These are phyloP conservation scores for Lipomyces yarrowii DNA, from an alignment of 1,139 yeast genomes.

Conservation along the genomic window DNA sequence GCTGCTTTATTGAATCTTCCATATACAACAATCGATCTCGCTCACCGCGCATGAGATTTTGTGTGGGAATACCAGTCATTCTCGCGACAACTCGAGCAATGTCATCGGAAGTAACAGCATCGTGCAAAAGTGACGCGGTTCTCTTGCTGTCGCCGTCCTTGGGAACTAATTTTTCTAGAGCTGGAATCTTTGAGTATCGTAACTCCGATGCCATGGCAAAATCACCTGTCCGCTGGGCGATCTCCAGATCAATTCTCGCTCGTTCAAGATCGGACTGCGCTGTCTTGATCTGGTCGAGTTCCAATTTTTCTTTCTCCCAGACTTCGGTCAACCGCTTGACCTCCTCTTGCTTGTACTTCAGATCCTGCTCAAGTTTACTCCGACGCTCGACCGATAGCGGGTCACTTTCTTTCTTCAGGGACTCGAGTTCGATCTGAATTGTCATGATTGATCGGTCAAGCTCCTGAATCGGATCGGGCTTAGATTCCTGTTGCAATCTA, in stretches of 20 bases:
- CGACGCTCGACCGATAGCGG: slow-evolving; percentile 78
- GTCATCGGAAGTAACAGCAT: slow-evolving; percentile 91
- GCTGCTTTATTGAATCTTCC: slow-evolving; percentile 74
- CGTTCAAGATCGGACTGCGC: slow-evolving; percentile 83
- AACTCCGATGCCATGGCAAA: slow-evolving; percentile 87
- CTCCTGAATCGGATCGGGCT: slow-evolving; percentile 91
- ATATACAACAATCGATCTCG: slow-evolving; percentile 85
- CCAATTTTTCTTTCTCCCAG: slow-evolving; percentile 83
- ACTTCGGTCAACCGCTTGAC: slow-evolving; percentile 68
- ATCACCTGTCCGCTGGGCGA: slow-evolving; percentile 79
- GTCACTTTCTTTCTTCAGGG: slow-evolving; percentile 89
- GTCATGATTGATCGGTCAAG: slow-evolving; percentile 91
- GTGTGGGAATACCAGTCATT: slow-evolving; percentile 97
- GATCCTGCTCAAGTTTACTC: slow-evolving; percentile 62
- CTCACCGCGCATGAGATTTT: slow-evolving; percentile 88
- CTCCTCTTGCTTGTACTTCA: slow-evolving; percentile 64
- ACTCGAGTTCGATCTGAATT: slow-evolving; percentile 90
- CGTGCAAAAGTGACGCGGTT: slow-evolving; percentile 62
- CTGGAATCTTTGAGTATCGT: slow-evolving; percentile 85
- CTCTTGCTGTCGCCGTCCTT: slow-evolving; percentile 42
- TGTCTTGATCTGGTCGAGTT: slow-evolving; percentile 71
- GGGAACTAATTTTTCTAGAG: slow-evolving; percentile 61
- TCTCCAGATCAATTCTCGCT: slow-evolving; percentile 80
- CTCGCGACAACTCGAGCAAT: slow-evolving; percentile 88
- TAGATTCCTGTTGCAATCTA: slow-evolving; percentile 92